phyloP scores from a whole-genome alignment of 768 basidiomycete species.

The Agrocybe pediades region DNA sequence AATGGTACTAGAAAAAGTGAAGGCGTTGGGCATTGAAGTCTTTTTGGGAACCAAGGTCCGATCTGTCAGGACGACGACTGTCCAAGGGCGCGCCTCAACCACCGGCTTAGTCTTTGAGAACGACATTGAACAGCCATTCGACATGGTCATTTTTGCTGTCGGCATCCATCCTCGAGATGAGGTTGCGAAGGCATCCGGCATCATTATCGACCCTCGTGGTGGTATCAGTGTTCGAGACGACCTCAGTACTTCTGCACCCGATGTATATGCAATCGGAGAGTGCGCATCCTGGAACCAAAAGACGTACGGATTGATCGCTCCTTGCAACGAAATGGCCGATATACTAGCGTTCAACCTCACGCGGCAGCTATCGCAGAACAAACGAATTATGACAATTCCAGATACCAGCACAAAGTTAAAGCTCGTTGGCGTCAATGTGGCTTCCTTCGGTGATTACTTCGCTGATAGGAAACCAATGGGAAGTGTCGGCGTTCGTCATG shows the following conservation, averaged over 20 bases:
- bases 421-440: conserved; percentile 48
- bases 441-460: conserved; percentile 75
- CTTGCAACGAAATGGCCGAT: conserved; percentile 79
- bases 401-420: conserved; percentile 71
- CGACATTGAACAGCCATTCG: conserved; percentile 44
- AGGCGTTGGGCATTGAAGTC: conserved; percentile 58
- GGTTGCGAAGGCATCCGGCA: conserved; percentile 53
- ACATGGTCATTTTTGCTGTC: conserved; percentile 67
- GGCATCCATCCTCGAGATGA: conserved; percentile 76
- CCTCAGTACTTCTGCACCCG: conserved; percentile 55
- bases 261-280: conserved; percentile 76
- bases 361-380: conserved; percentile 39
- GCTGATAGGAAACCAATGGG: conserved; percentile 45
- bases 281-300: conserved; percentile 71
- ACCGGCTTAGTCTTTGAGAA: conserved; percentile 52
- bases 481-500: conserved; percentile 14
- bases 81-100: conserved; percentile 35
- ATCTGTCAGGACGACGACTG: conserved; percentile 27
- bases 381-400: conserved; percentile 50
- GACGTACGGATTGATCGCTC: conserved; percentile 74
- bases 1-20: conserved; percentile 17
- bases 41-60: conserved; percentile 41
- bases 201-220: conserved; percentile 48
- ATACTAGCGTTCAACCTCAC: conserved; percentile 75
- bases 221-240: conserved; percentile 62